Evolutionary conservation across 495 filamentous ascomycete genomes (phyloP).

Genomic region (Apodospora peruviana): DNA sequence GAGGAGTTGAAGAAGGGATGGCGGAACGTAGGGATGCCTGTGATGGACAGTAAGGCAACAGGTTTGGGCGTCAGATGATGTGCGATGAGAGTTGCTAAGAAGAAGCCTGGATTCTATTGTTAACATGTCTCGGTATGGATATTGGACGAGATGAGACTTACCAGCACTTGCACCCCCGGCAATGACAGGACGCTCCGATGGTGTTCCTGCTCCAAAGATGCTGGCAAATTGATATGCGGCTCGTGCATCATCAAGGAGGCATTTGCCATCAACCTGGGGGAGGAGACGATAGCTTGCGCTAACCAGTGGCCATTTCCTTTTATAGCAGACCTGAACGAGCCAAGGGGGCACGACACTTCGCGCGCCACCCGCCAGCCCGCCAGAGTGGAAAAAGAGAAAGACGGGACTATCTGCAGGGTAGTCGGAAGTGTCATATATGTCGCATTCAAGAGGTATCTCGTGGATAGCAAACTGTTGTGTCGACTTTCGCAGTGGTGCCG

Average conservation of each 20-base stretch:
- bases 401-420: slow-evolving; percentile 9
- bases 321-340: slow-evolving; percentile 18
- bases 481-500: slow-evolving; percentile 3
- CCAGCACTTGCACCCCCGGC: slow-evolving; percentile 17
- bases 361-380: slow-evolving; percentile 14
- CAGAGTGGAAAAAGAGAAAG: slow-evolving; percentile 22
- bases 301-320: slow-evolving; percentile 18
- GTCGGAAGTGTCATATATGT: slow-evolving; percentile 12
- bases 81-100: slow-evolving; percentile 16
- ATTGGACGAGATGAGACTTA: too few relatives aligned
- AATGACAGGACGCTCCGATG: slow-evolving; percentile 11
- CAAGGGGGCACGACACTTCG: slow-evolving; percentile 16
- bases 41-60: slow-evolving; percentile 19
- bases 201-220: neutral
- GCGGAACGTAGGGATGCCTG: slow-evolving; percentile 19
- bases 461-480: slow-evolving; percentile 10
- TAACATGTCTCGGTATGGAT: too few relatives aligned
- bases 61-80: slow-evolving; percentile 14
- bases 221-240: slow-evolving; percentile 18
- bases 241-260: slow-evolving; percentile 13
- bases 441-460: slow-evolving; percentile 15
- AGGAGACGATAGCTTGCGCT: slow-evolving; percentile 19
- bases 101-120: too few relatives aligned
- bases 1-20: slow-evolving; percentile 22
- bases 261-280: slow-evolving; percentile 9